Base-by-base conservation (phyloP, 768 basidiomycete genomes). In the Suillus lakei region DNA sequence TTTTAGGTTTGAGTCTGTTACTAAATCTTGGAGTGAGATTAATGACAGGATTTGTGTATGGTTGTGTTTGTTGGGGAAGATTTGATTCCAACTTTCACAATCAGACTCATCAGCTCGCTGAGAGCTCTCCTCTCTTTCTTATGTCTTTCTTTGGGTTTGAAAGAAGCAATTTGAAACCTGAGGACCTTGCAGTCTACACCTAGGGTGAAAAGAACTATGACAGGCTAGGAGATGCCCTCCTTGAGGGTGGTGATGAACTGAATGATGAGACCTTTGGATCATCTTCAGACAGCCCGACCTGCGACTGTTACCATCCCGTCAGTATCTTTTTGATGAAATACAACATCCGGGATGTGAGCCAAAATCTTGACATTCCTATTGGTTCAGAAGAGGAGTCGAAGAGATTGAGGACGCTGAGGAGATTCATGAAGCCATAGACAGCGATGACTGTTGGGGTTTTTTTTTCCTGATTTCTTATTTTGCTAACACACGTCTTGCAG, bases 211-310 rank as follows among this genome's bases (percentile, higher is more conserved):
- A 93, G 46, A 88, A 88, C 69, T 95, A 96, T 74, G 93, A 97
- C 76, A 93, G 92, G 46, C 87, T 97, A 32, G 95, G 91, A 61
- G 91, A 94, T 78, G 88, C 88, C 59, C 85, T 98, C 62, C 88
- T 91, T 70, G 97, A 99, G 78, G 91, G 90, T 48, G 89, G 89
- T 64, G 96, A 98, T 82, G 96, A 96, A 70, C 76, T 96, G 70
- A 99, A 99, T 79, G 95, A 97, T 77, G 95, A 97, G 82, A 99
- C 98, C 3, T 99, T 99, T 80, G 98, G 96, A n/a, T n/a, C n/a
- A n/a, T n/a, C n/a, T n/a, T n/a, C n/a, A n/a, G n/a, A n/a, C 91
- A 91, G 66, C 86, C 88, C 63, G 93, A 93, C 76, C 82, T 92
- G 44, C 89, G 92, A 44, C 87, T 90, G 61, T 82, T 92, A 36